Evolutionary conservation across 2,329 filamentous ascomycete genomes (phyloP), one percentile per base, ranked within the genome.

Genomic region (Pseudocercospora cruenta): DNA sequence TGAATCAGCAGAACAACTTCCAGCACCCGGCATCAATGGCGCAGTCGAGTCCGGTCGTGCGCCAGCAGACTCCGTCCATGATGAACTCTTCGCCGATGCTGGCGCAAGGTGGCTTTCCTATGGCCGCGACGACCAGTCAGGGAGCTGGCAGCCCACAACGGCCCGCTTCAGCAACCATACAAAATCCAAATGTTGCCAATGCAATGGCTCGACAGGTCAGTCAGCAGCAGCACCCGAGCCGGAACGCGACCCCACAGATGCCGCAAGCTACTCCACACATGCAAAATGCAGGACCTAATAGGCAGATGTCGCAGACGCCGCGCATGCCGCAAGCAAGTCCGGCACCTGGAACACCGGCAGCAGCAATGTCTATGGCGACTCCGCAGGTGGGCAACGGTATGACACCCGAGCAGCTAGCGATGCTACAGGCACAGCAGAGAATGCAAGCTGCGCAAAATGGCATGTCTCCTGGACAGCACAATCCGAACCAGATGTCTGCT

Each of bases 81-180:
- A 78, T 78, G 39, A 75, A 76, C 59, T 78, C 81, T n/a, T 81
- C 80, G 9, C 82, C 82, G 1, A 80, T 80, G 67, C 75, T 81
- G 61, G 67, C 66, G 19, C 73, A 76, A 69, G 80, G 79, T 45
- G 80, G 82, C 24, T 82, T 82, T 45, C 79, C 81, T 3, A 83
- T 83, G 82, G 77, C 89, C 68, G 83, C 85, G 39, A 88, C 87
- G 58, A 91, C 90, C 1, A 89, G 85, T 71, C 89, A 91, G 83
- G 88, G 88, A 21, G 87, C 83, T 60, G 79, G 78, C 21, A 92
- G 89, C 72, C 90, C 90, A 26, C 82, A 88, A 19, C 83, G 90
- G 53, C 88, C 90, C 16, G 81, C 88, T 0, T 91, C 90, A 16
- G 88, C 88, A 4, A 87, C 88, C 3, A 88, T 78, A 70, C 75